Percentiles rank a stretch among this genome's conserved stretches.
These are phyloP conservation scores for Violaceomyces palustris DNA, from an alignment of 1,284 basidiomycete species.

Conservation along the genomic window DNA sequence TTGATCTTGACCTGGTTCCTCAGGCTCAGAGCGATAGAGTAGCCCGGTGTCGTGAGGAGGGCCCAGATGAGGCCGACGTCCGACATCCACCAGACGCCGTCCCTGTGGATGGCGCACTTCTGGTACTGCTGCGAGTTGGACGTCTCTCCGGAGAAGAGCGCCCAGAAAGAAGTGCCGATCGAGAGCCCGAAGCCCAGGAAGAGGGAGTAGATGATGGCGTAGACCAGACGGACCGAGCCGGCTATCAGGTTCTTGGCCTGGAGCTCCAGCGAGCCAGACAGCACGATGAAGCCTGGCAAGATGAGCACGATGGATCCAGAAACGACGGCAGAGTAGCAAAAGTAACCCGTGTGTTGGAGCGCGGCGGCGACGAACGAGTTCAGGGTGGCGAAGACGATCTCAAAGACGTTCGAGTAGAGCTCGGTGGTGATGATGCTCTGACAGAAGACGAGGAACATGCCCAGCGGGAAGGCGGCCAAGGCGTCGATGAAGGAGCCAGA, in stretches of 20 bases:
- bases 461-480: slow-evolving; percentile 70
- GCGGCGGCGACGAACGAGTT: slow-evolving; percentile 67
- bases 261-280: slow-evolving; percentile 69
- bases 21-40: slow-evolving; percentile 68
- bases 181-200: slow-evolving; percentile 44
- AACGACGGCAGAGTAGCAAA: slow-evolving; percentile 81
- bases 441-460: slow-evolving; percentile 62
- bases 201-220: slow-evolving; percentile 68
- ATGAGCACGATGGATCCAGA: slow-evolving; percentile 81
- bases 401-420: slow-evolving; percentile 78
- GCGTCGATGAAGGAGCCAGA: slow-evolving; percentile 75
- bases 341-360: slow-evolving; percentile 53
- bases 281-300: slow-evolving; percentile 63
- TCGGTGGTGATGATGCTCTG: slow-evolving; percentile 57
- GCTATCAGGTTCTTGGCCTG: slow-evolving; percentile 52
- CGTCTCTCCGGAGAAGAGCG: slow-evolving; percentile 27
- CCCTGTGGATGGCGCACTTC: slow-evolving; percentile 18
- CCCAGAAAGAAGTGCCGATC: slow-evolving; percentile 45
- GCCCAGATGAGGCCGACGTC: slow-evolving; percentile 33
- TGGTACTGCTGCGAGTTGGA: slow-evolving; percentile 5
- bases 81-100: slow-evolving; percentile 56
- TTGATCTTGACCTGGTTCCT: slow-evolving; percentile 66
- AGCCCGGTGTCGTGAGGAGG: slow-evolving; percentile 75
- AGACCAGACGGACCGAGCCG: slow-evolving; percentile 71
- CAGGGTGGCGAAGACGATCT: slow-evolving; percentile 76